Conservation (phyloP, 179 eudicot genomes). For the Corrigiola litoralis region DNA sequence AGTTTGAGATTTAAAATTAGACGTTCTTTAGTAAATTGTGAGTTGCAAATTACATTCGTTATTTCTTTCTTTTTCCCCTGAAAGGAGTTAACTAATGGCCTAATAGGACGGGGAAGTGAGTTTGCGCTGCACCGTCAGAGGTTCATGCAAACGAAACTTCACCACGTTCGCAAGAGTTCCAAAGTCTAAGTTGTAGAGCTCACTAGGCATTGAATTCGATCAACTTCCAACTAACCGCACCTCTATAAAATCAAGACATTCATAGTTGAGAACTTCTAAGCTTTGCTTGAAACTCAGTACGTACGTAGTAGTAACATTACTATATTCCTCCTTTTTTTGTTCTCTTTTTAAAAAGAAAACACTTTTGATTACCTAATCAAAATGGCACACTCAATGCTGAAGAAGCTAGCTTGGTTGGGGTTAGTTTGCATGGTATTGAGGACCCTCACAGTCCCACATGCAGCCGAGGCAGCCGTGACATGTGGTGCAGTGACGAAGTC, state of each 20-base stretch:
- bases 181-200: not conserved
- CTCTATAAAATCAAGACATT: slow-evolving; percentile 3
- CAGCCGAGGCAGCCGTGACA: not conserved
- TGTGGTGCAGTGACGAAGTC: slow-evolving; percentile 13
- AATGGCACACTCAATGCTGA: slow-evolving; percentile 14
- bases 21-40: too few species aligned
- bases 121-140: too few species aligned
- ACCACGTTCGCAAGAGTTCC: not conserved
- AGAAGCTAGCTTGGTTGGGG: slow-evolving; percentile 2
- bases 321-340: too few species aligned
- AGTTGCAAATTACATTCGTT: too few species aligned
- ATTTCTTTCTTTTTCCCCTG: too few species aligned
- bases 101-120: too few species aligned
- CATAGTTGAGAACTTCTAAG: not conserved
- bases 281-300: too few species aligned
- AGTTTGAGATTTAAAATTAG: too few species aligned
- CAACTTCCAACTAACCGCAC: slow-evolving; percentile 16
- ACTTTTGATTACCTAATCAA: not conserved
- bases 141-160: not conserved
- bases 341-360: not conserved
- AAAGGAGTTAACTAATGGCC: too few species aligned
- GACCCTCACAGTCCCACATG: not conserved
- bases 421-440: slow-evolving; percentile 15
- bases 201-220: not conserved
- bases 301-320: not conserved